Evolutionary conservation across 306 rosid genomes (phyloP).

Genomic region (Inga laurina): DNA sequence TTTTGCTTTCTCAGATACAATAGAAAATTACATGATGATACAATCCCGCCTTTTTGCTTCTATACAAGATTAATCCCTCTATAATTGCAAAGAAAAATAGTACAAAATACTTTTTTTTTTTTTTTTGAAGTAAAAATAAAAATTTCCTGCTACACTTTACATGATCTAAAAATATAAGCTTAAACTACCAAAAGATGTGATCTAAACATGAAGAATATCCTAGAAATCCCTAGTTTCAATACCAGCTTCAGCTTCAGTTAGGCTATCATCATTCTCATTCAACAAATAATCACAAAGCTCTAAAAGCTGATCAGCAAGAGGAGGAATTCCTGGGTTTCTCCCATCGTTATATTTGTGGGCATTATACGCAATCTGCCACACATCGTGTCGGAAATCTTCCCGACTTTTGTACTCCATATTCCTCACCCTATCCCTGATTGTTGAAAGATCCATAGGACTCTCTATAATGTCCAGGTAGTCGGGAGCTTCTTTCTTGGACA

Average conservation of each 20-base stretch:
- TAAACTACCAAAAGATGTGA: background rate
- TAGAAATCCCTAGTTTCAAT: slow-evolving; percentile 64
- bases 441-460: slow-evolving; percentile 90
- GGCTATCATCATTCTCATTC: slow-evolving; percentile 69
- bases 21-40: slow-evolving; percentile 1
- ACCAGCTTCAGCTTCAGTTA: slow-evolving; percentile 90
- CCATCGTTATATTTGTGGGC: slow-evolving; percentile 88
- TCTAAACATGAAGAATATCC: background rate
- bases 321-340: slow-evolving; percentile 91
- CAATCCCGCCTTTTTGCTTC: slow-evolving; percentile 1
- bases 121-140: background rate
- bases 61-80: slow-evolving; percentile 7
- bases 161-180: background rate
- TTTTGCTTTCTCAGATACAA: background rate
- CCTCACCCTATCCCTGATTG: slow-evolving; percentile 81
- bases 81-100: background rate
- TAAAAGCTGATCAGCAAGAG: slow-evolving; percentile 88
- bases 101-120: background rate
- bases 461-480: slow-evolving; percentile 81
- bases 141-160: slow-evolving; percentile 5
- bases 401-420: slow-evolving; percentile 88
- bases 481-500: slow-evolving; percentile 90
- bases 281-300: slow-evolving; percentile 84
- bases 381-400: slow-evolving; percentile 84
- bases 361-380: slow-evolving; percentile 80